Evolutionary conservation across 805 yeast genomes (phyloP).

Genomic region (Myxozyma nipponensis): DNA sequence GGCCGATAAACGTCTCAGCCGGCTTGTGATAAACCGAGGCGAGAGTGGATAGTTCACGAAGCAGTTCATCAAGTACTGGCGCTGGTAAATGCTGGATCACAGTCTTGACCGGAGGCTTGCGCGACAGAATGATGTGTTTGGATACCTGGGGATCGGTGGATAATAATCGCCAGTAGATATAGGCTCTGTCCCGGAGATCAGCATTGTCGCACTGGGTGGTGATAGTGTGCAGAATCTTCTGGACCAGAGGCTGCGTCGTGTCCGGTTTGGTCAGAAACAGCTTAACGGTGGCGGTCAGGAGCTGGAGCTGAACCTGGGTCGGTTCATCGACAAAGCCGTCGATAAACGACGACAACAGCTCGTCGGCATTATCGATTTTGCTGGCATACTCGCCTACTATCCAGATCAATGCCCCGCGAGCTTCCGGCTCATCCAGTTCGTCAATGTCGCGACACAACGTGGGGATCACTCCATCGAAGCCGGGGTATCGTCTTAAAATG

Average conservation of each 20-base stretch:
- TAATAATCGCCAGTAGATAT: slow-evolving; percentile 79
- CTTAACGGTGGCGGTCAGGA: slow-evolving; percentile 74
- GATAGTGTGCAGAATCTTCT: slow-evolving; percentile 65
- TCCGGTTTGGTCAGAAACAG: slow-evolving; percentile 59
- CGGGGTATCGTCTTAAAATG: slow-evolving; percentile 47
- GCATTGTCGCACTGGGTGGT: slow-evolving; percentile 80
- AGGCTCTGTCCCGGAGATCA: slow-evolving; percentile 82
- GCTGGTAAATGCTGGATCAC: slow-evolving; percentile 72
- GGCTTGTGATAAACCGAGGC: slow-evolving; percentile 91
- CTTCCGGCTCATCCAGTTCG: slow-evolving; percentile 72
- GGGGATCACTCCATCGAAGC: slow-evolving; percentile 50
- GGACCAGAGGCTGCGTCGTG: slow-evolving; percentile 65
- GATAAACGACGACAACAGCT: slow-evolving; percentile 43
- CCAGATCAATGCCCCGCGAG: slow-evolving; percentile 78
- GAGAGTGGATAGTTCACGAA: slow-evolving; percentile 75
- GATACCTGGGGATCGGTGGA: slow-evolving; percentile 80
- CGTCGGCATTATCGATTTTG: slow-evolving; percentile 43
- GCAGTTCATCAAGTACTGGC: slow-evolving; percentile 58
- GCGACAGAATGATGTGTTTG: slow-evolving; percentile 53
- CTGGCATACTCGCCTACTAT: slow-evolving; percentile 74
- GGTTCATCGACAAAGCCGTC: slow-evolving; percentile 60
- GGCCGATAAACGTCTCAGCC: slow-evolving; percentile 55
- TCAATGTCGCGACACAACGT: slow-evolving; percentile 47
- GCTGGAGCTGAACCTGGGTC: slow-evolving; percentile 69
- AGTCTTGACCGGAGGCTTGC: slow-evolving; percentile 66